Percentiles rank a stretch among this genome's conserved stretches.
Evolutionary conservation across 768 basidiomycete species (phyloP).

Genomic region (Hygrophorus russula): DNA sequence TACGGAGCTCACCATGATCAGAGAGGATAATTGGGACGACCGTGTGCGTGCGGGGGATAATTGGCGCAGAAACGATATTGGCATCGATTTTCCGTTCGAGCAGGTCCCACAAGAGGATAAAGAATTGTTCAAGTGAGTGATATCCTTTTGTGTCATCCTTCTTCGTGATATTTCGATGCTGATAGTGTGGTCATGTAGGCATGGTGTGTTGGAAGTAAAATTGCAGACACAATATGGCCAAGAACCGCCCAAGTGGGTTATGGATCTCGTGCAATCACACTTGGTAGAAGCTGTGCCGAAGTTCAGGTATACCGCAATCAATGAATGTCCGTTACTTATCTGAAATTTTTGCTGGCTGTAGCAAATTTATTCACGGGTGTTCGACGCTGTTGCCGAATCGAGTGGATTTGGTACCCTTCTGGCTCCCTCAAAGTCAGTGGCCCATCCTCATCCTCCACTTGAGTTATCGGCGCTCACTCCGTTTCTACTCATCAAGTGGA

Average conservation of each 20-base stretch:
- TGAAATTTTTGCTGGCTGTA: constrained; percentile 16
- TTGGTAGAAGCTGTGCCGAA: constrained; percentile 97
- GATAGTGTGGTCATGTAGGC: constrained; percentile 23
- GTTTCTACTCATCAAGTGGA: constrained; percentile 51
- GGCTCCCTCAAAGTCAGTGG: constrained; percentile 83
- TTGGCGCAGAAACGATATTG: constrained; percentile 91
- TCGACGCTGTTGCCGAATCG: constrained; percentile 85
- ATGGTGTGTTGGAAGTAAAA: constrained; percentile 96
- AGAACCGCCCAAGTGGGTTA: constrained; percentile 92
- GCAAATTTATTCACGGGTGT: constrained; percentile 96
- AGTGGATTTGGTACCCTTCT: constrained; percentile 95
- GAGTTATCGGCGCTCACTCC: not conserved
- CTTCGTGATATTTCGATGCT: not conserved
- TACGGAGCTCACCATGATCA: constrained; percentile 86
- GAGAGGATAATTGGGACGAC: constrained; percentile 97
- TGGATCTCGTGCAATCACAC: constrained; percentile 90
- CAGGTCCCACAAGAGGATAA: constrained; percentile 68
- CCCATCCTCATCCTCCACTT: not conserved
- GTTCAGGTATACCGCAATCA: constrained; percentile 53
- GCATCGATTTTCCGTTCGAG: constrained; percentile 85
- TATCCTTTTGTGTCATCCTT: not conserved
- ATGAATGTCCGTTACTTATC: not conserved
- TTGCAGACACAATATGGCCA: constrained; percentile 94
- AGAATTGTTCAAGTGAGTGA: constrained; percentile 79
- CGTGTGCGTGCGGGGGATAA: constrained; percentile 65